phyloP scores from a whole-genome alignment of 352 stramenopile genomes.

The Pythium aristosporum region DNA sequence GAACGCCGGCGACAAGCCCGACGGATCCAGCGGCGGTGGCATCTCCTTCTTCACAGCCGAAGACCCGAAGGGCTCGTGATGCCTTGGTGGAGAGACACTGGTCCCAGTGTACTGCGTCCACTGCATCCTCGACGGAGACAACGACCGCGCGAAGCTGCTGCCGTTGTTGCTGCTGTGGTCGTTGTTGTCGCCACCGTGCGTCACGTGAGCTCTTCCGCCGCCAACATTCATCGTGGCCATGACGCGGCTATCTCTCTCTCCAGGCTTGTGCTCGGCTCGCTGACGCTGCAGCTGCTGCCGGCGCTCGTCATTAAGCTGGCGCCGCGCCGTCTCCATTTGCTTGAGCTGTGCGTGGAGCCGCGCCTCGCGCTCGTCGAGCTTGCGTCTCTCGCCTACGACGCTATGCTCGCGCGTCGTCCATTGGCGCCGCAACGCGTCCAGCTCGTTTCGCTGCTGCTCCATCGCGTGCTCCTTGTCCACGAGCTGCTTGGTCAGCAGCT shows the following conservation, averaged over 20 bases:
- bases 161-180: not conserved
- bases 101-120: not conserved
- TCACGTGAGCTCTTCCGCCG: conserved; percentile 1
- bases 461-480: conserved; percentile 24
- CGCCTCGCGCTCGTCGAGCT: conserved; percentile 51
- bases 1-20: conserved; percentile 49
- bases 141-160: not conserved
- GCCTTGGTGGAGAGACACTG: not conserved
- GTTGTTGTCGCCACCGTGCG: not conserved
- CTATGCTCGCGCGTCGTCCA: conserved; percentile 27
- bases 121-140: not conserved
- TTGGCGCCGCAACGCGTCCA: conserved; percentile 10
- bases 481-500: conserved; percentile 12
- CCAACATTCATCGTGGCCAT: not conserved
- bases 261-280: not conserved
- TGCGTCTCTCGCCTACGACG: conserved; percentile 36
- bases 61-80: not conserved
- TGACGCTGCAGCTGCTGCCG: conserved; percentile 34
- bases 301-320: conserved; percentile 47
- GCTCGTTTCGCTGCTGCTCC: conserved; percentile 3
- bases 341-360: conserved; percentile 51
- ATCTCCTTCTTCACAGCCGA: not conserved
- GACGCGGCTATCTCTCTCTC: not conserved
- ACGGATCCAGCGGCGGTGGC: conserved; percentile 33
- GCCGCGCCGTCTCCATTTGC: conserved; percentile 49